These are phyloP conservation scores for Pseudonectria buxi DNA, from an alignment of 2,329 filamentous ascomycete genomes.

Conservation along the genomic window DNA sequence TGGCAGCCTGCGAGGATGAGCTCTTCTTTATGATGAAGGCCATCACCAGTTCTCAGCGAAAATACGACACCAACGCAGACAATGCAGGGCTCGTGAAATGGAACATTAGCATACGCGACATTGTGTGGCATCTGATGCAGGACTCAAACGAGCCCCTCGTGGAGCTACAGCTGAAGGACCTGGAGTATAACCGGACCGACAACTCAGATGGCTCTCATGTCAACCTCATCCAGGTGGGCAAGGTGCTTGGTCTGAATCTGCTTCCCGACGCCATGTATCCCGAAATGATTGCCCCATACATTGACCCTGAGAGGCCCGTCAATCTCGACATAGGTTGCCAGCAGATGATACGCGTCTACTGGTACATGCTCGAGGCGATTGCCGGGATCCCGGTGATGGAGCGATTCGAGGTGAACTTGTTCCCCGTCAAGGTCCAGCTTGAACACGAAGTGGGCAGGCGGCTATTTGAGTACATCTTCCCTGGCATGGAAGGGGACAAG, in stretches of 20 bases:
- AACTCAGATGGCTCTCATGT: slow-evolving; percentile 95
- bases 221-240: slow-evolving; percentile 83
- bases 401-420: slow-evolving; percentile 89
- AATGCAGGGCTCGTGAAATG: slow-evolving; percentile 78
- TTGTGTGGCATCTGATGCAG: slow-evolving; percentile 93
- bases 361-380: slow-evolving; percentile 97
- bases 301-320: slow-evolving; percentile 56
- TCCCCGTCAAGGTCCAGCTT: slow-evolving; percentile 88
- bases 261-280: slow-evolving; percentile 88
- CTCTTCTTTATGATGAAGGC: slow-evolving; percentile 99
- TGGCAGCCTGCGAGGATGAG: slow-evolving; percentile 88
- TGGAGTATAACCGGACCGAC: slow-evolving; percentile 90
- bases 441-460: slow-evolving; percentile 89
- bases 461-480: slow-evolving; percentile 96
- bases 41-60: slow-evolving; percentile 91
- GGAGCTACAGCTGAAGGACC: slow-evolving; percentile 85
- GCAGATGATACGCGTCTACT: slow-evolving; percentile 90
- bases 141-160: slow-evolving; percentile 82
- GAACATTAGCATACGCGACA: slow-evolving; percentile 90
- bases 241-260: slow-evolving; percentile 82
- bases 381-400: slow-evolving; percentile 96
- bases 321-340: slow-evolving; percentile 41
- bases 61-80: slow-evolving; percentile 64
- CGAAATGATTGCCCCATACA: slow-evolving; percentile 88
- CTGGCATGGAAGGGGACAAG: slow-evolving; percentile 61